Conservation (phyloP, 78 protist species). For the slime mould (Dictyostelium discoideum) region DNA sequence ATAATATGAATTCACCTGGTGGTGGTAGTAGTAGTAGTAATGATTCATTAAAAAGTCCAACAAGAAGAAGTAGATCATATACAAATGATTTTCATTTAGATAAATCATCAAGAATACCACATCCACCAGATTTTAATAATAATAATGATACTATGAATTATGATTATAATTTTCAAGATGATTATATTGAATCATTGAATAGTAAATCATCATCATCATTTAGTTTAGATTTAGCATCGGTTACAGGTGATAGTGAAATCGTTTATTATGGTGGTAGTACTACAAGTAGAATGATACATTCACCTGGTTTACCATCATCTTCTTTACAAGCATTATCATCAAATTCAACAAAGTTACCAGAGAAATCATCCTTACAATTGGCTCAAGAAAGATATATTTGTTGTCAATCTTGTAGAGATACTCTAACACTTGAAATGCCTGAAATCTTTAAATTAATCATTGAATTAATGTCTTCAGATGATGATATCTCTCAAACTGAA, state of each 20-base stretch:
- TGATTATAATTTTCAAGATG: neutral
- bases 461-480: constrained; percentile 39
- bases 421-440: constrained; percentile 65
- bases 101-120: neutral
- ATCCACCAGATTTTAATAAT: neutral
- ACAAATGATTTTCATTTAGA: constrained; percentile 44
- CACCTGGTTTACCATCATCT: neutral
- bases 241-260: constrained; percentile 2
- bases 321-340: constrained; percentile 13
- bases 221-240: constrained; percentile 36
- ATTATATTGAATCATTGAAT: neutral
- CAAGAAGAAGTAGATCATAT: constrained; percentile 33
- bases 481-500: constrained; percentile 37
- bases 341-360: constrained; percentile 3
- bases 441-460: constrained; percentile 81
- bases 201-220: neutral
- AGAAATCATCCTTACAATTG: constrained; percentile 30
- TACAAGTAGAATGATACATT: neutral
- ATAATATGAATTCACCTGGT: neutral
- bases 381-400: constrained; percentile 54
- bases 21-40: neutral
- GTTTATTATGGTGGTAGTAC: neutral
- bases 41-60: neutral
- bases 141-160: neutral
- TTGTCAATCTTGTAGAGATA: constrained; percentile 73